Evolutionary conservation across 768 basidiomycete genomes (phyloP).

Genomic region (Chiua virens): DNA sequence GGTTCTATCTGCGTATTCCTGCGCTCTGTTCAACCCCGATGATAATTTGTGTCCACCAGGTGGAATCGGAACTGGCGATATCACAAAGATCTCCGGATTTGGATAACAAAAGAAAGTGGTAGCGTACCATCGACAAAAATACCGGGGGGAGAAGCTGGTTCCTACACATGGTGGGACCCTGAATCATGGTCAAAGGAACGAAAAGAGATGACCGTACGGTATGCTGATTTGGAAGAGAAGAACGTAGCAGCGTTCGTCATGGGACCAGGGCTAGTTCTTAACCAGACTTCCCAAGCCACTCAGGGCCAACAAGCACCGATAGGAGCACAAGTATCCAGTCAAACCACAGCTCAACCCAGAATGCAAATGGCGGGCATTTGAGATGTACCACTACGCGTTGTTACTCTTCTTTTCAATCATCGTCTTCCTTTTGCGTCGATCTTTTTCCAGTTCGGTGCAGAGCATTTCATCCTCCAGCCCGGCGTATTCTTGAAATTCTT

Average conservation of each 20-base stretch:
- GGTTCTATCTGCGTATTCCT: constrained; percentile 4
- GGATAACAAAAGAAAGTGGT: constrained; percentile 87
- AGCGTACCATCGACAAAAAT: constrained; percentile 75
- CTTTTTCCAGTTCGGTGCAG: constrained; percentile 3
- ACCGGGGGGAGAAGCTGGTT: constrained; percentile 79
- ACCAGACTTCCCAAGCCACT: constrained; percentile 30
- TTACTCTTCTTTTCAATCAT: constrained; percentile 2
- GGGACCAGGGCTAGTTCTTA: constrained; percentile 47
- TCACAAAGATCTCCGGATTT: constrained; percentile 84
- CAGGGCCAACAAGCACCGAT: constrained; percentile 42
- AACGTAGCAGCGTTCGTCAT: constrained; percentile 58
- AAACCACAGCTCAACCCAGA: constrained; percentile 29
- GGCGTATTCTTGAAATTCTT: constrained; percentile 14
- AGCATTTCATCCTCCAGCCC: constrained; percentile 1
- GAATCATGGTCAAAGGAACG: constrained; percentile 77
- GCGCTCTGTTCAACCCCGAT: constrained; percentile 1
- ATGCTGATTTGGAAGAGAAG: constrained; percentile 76
- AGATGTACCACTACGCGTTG: constrained; percentile 14
- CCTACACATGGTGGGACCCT: constrained; percentile 89
- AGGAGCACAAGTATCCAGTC: constrained; percentile 28
- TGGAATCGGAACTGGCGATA: constrained; percentile 96
- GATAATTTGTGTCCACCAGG: constrained; percentile 38
- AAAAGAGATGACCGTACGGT: constrained; percentile 75
- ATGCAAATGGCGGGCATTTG: constrained; percentile 37
- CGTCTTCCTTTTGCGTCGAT: constrained; percentile 14